Conservation (phyloP, 257 asterid genomes). For the Scutellaria minor region DNA sequence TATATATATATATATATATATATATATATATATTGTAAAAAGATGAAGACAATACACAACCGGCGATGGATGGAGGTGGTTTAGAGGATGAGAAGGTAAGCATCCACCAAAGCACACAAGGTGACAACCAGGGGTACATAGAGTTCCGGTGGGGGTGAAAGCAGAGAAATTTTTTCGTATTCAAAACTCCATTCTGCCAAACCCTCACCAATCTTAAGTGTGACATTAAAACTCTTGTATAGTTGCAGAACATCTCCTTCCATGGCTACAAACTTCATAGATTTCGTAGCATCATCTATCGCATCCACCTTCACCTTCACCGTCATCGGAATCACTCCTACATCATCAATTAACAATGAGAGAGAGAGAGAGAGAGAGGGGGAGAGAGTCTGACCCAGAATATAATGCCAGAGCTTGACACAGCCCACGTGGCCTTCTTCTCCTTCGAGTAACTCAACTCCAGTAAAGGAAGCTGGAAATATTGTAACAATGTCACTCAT, state of each 20-base stretch:
- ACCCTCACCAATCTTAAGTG: slow-evolving; percentile 34
- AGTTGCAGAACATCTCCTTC: slow-evolving; percentile 38
- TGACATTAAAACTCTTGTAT: slow-evolving; percentile 37
- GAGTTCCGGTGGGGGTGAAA: slow-evolving; percentile 35
- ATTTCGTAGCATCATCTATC: slow-evolving; percentile 33
- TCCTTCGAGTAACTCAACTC: slow-evolving; percentile 39
- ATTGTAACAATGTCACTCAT: slow-evolving; percentile 33
- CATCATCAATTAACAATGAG: neutral
- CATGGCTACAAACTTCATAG: slow-evolving; percentile 17
- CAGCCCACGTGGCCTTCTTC: slow-evolving; percentile 41
- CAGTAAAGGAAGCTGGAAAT: slow-evolving; percentile 34
- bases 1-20: too few species aligned
- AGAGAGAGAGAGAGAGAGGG: neutral
- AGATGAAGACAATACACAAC: too few species aligned
- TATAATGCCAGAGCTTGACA: slow-evolving; percentile 39
- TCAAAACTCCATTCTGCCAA: slow-evolving; percentile 34
- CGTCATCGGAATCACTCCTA: slow-evolving; percentile 27
- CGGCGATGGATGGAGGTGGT: too few species aligned
- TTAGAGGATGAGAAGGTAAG: slow-evolving; percentile 34
- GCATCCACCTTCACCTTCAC: slow-evolving; percentile 29
- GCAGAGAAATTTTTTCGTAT: slow-evolving; percentile 30
- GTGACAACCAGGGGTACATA: slow-evolving; percentile 17
- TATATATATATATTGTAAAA: too few species aligned
- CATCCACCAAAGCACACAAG: slow-evolving; percentile 29
- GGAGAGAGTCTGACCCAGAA: slow-evolving; percentile 30